phyloP scores from a whole-genome alignment of 23 red algal species.

The Chondrus crispus region DNA sequence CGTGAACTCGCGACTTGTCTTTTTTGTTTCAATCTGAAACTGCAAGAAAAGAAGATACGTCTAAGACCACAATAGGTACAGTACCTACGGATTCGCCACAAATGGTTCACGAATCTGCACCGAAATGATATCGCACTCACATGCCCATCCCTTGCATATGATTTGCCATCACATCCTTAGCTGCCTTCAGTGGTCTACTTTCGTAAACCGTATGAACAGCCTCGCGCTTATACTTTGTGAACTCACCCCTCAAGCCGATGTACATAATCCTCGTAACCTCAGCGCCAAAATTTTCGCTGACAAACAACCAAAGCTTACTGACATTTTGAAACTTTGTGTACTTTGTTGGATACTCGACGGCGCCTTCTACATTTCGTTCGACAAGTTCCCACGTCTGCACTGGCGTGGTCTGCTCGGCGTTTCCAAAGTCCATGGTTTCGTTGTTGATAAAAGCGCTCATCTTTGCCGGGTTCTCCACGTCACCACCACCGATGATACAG shows the following conservation, averaged over 20 bases:
- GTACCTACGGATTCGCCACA: too few relatives aligned
- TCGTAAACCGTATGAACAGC: slow-evolving; percentile 85
- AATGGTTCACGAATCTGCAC: neutral
- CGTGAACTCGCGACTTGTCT: too few relatives aligned
- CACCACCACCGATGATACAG: slow-evolving; percentile 78
- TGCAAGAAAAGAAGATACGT: too few relatives aligned
- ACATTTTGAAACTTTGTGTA: slow-evolving; percentile 92
- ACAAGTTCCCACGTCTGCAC: slow-evolving; percentile 77
- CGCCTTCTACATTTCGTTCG: slow-evolving; percentile 38
- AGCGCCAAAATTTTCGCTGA: slow-evolving; percentile 78
- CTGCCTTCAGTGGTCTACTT: slow-evolving; percentile 67
- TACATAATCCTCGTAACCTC: slow-evolving; percentile 75
- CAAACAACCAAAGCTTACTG: slow-evolving; percentile 63
- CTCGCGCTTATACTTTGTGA: slow-evolving; percentile 79
- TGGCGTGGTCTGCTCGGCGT: slow-evolving; percentile 36
- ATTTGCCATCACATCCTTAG: slow-evolving; percentile 43
- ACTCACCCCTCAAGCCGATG: slow-evolving; percentile 83
- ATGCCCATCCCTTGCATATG: slow-evolving; percentile 57
- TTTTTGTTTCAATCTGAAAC: too few relatives aligned
- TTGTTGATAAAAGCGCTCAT: slow-evolving; percentile 72
- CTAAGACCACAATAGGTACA: too few relatives aligned
- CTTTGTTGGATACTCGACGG: slow-evolving; percentile 86
- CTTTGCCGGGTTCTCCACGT: slow-evolving; percentile 56
- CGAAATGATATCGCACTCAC: neutral
- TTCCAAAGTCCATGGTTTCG: slow-evolving; percentile 80